These are phyloP conservation scores for Laguncularia racemosa DNA, from an alignment of 345 rosid genomes.

Conservation along the genomic window DNA sequence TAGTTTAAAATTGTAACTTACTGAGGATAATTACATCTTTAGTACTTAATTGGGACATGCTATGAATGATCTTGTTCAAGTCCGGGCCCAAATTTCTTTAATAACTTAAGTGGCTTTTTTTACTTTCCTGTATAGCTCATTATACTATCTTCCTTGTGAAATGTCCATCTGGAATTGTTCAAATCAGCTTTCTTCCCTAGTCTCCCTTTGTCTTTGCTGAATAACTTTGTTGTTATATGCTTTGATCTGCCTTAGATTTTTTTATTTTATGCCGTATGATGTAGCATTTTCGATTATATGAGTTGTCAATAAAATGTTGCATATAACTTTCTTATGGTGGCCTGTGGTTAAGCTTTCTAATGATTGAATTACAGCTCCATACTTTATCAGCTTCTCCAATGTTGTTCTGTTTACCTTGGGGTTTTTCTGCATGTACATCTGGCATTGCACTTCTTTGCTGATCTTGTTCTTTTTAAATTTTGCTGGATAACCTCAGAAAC, in stretches of 20 bases:
- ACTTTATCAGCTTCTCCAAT: background rate
- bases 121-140: too few relatives aligned
- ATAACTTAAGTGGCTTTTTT: too few relatives aligned
- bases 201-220: too few relatives aligned
- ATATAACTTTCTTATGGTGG: background rate
- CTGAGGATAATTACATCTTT: too few relatives aligned
- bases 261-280: background rate
- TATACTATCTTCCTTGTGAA: too few relatives aligned
- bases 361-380: background rate
- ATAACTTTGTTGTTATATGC: too few relatives aligned
- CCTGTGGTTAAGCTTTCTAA: background rate
- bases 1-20: too few relatives aligned
- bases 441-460: slow-evolving; percentile 4
- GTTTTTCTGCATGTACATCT: slow-evolving; percentile 9
- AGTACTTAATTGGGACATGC: too few relatives aligned
- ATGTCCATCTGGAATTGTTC: too few relatives aligned
- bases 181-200: too few relatives aligned
- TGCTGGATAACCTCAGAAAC: slow-evolving; percentile 53
- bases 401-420: background rate
- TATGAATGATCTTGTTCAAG: too few relatives aligned
- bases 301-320: background rate
- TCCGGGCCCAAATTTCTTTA: too few relatives aligned
- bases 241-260: background rate
- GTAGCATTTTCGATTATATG: background rate
- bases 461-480: slow-evolving; percentile 5